These are phyloP conservation scores for Saturnispora serradocipensis DNA, from an alignment of 805 yeast genomes.

Conservation along the genomic window DNA sequence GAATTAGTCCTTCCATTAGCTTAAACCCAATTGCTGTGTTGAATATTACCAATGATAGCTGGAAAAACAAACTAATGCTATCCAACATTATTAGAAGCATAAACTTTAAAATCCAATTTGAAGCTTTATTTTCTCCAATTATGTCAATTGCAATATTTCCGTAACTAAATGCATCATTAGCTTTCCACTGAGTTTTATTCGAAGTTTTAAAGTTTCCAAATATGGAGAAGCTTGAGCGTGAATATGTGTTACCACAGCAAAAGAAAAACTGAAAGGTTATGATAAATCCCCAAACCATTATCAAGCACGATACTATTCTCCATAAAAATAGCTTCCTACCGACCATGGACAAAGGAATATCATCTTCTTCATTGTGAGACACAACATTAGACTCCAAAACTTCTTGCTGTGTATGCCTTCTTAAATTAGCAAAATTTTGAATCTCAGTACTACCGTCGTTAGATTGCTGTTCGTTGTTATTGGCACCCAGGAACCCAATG, in stretches of 20 bases:
- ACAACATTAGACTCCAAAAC: not conserved
- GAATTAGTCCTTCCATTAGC: conserved; percentile 19
- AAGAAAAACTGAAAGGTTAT: conserved; percentile 30
- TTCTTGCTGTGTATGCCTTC: not conserved
- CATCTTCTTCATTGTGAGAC: not conserved
- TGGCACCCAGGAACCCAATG: not conserved
- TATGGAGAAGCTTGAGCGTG: not conserved
- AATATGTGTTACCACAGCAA: conserved; percentile 18
- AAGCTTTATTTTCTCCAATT: conserved; percentile 35
- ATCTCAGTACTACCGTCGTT: not conserved
- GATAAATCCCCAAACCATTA: conserved; percentile 20
- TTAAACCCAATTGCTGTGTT: conserved; percentile 25
- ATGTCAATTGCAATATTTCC: conserved; percentile 36
- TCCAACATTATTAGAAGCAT: conserved; percentile 25
- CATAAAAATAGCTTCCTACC: conserved; percentile 23
- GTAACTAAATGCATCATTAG: conserved; percentile 20
- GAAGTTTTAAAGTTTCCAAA: not conserved
- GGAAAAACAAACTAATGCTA: conserved; percentile 22
- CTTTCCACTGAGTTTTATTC: conserved; percentile 3
- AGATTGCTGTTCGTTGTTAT: not conserved
- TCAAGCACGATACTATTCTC: conserved; percentile 22
- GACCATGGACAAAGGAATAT: conserved; percentile 9
- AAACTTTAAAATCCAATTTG: conserved; percentile 21
- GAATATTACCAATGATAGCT: conserved; percentile 25
- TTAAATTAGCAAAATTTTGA: not conserved